Conservation (phyloP, 768 basidiomycete species). For the Suillus luteus region DNA sequence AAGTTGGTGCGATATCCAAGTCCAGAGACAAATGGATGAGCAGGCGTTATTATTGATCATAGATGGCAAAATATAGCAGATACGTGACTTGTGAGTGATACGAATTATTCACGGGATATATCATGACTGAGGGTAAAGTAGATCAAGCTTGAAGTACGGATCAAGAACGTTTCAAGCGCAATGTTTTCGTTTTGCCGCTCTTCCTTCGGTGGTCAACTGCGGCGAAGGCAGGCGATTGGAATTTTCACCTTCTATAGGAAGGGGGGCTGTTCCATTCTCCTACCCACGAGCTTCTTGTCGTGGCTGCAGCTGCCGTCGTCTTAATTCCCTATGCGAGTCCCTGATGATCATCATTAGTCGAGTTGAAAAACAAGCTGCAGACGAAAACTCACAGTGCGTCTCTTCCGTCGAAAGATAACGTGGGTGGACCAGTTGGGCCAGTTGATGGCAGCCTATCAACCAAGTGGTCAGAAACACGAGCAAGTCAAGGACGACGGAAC, state of each 20-base stretch:
- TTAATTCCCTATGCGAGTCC: not conserved
- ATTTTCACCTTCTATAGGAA: not conserved
- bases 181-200: not conserved
- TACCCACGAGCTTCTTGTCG: not conserved
- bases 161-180: not conserved
- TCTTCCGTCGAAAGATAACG: not conserved
- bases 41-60: not conserved
- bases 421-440: not conserved
- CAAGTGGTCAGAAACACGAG: not conserved
- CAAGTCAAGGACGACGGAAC: not conserved
- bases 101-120: not conserved
- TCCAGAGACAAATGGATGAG: not conserved
- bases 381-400: not conserved
- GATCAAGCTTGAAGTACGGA: not conserved
- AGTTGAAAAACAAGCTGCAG: not conserved
- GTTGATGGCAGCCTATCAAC: not conserved
- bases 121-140: not conserved
- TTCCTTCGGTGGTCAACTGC: not conserved
- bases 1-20: not conserved
- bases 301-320: not conserved
- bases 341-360: not conserved
- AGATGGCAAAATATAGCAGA: not conserved
- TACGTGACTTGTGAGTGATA: not conserved
- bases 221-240: slow-evolving; percentile 2
- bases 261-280: not conserved